Evolutionary conservation across 192 early-diverging fungal genomes (phyloP).

Genomic region (Spizellomyces punctatus): DNA sequence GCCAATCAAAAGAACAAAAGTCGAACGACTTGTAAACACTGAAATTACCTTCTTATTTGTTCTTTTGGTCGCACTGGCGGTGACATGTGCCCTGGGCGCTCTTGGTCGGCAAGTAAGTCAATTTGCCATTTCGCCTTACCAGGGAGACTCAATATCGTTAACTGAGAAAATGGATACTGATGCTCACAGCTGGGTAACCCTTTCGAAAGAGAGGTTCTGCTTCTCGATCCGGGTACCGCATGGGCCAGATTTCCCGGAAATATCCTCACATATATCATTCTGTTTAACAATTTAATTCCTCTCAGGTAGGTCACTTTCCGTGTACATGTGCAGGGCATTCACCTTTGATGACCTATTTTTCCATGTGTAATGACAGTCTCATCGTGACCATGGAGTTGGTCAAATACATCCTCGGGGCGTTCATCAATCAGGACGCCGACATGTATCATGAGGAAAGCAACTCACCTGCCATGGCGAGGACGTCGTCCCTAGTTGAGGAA

Average conservation of each 20-base stretch:
- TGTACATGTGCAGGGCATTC: neutral
- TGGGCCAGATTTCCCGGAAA: slow-evolving; percentile 72
- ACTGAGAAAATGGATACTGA: slow-evolving; percentile 3
- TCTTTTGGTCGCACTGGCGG: slow-evolving; percentile 80
- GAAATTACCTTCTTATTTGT: slow-evolving; percentile 93
- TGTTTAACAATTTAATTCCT: slow-evolving; percentile 99
- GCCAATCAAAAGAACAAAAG: slow-evolving; percentile 91
- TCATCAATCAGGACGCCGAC: slow-evolving; percentile 93
- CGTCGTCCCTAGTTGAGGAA: slow-evolving; percentile 93
- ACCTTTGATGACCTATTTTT: neutral
- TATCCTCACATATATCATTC: slow-evolving; percentile 95
- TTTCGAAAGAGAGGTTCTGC: slow-evolving; percentile 51
- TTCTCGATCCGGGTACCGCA: slow-evolving; percentile 30
- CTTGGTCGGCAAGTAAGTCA: slow-evolving; percentile 43
- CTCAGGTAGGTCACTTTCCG: slow-evolving; percentile 61
- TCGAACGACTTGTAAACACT: slow-evolving; percentile 87
- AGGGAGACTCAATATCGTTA: slow-evolving; percentile 19
- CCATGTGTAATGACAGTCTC: slow-evolving; percentile 54
- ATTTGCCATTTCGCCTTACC: neutral
- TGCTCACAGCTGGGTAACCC: slow-evolving; percentile 34
- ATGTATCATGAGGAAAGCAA: slow-evolving; percentile 94
- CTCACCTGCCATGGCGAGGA: slow-evolving; percentile 90
- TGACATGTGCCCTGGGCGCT: slow-evolving; percentile 85
- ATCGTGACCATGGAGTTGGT: slow-evolving; percentile 99
- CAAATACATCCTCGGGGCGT: slow-evolving; percentile 84